Base-by-base conservation (phyloP, 1,139 yeast genomes). In the Pichia sp. region DNA sequence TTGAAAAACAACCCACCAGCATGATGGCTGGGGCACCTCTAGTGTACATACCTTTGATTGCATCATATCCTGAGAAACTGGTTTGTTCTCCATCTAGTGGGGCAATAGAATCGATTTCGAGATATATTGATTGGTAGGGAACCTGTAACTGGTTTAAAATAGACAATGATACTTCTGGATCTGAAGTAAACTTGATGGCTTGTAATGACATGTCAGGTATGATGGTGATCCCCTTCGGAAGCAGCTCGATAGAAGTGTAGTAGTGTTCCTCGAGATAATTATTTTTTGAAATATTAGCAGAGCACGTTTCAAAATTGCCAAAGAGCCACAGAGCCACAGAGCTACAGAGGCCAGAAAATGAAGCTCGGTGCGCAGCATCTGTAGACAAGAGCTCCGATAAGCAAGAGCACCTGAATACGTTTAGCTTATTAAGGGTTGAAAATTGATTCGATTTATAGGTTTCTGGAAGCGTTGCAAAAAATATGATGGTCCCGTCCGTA, bases 1-100 rank as follows among this genome's bases (percentile, higher is more conserved):
- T 74, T 1, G 96, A 76, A 49, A 88, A 73, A 1, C 90, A 81
- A 9, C 96, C 97, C 3, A 92, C 97, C 47, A 92, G 85, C 48
- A 97, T 97, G 59, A 92, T 92, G 3, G 97, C 97, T 0, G 98
- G 98, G 0, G 98, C 98, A 27, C 98, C 98, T 61, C 98, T 75
- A 4, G 94, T 97, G 58, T 85, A 88, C 98, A 92, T 92, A 49
- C 72, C 72, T 60, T 81, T 82, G 61, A 92, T 92, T 26, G 88
- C 95, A 29, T 72, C 71, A 62, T 67, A 87, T 3, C 95, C 97
- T 1, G 62, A 55, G 27, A 59, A 57, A 11, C 76, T 76, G 1
- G 46, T 40, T 2, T 31, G 33, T 3, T 23, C 7, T 3, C 75
- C 68, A 33, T 64, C 53, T 48, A 45, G 35, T 8, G 63, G 62